Evolutionary conservation across 176 grass and related monocot genomes (phyloP), one percentile per base, ranked within the genome.

Genomic region (Miscanthus lutarioriparius): DNA sequence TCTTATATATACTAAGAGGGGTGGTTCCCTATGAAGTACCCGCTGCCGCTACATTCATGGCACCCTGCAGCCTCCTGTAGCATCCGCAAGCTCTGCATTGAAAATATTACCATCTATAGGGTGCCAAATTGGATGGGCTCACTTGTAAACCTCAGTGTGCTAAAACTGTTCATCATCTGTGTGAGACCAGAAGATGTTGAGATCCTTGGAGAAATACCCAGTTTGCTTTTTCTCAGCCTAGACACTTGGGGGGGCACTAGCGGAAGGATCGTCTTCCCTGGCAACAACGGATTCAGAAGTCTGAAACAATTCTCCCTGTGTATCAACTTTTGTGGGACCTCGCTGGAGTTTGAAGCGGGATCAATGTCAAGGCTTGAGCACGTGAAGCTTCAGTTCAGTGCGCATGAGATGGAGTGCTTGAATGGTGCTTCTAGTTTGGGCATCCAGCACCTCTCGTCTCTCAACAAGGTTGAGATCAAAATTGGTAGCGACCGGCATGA

Each of bases 151-250:
- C 74, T 70, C 1, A 7, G 4, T 17, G 47, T 70, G 13, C 4
- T 85, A 70, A 1, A 70, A n/a, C 7, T 85, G 2, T 3, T 2
- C 1, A 26, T 86, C 3, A 2, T 37, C 0, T 20, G 7, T 15
- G 0, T 86, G 22, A 36, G 28, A 28, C 67, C 66, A 10, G 67
- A 86, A 48, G 84, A 79, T 72, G 27, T 85, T 1, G 53, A 44
- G 1, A 78, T 79, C 10, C 83, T 85, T 72, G 83, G 66, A 45
- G 10, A 53, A 37, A 45, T 85, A 63, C 83, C 75, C 6, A 19
- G 49, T 63, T 72, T 85, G 47, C 0, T 78, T 63, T 47, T 85
- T 5, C 75, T 85, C 7, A 16, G 20, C 5, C 37, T 78, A 11
- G 2, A 0, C 1, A 63, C 64, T n/a, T 8, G 0, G 0, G 0